These are phyloP conservation scores for Mortierella sp. DNA, from an alignment of 371 early-diverging fungal species.

Conservation along the genomic window DNA sequence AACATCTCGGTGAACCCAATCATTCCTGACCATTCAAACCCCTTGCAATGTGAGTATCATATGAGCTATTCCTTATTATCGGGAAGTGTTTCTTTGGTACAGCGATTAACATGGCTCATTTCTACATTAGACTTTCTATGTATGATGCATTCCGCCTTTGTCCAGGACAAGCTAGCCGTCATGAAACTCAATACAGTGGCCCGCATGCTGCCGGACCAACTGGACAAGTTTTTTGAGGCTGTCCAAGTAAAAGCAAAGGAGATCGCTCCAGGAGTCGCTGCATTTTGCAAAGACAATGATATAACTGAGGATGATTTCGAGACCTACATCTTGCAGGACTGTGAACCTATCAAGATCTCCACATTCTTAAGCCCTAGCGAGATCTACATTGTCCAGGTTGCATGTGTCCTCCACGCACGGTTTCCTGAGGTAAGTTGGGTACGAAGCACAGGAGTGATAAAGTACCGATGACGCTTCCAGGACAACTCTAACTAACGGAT, in stretches of 20 bases:
- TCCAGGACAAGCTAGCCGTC: slow-evolving; percentile 26
- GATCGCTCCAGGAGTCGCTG: slow-evolving; percentile 13
- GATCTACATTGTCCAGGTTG: slow-evolving; percentile 22
- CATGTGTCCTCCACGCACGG: slow-evolving; percentile 19
- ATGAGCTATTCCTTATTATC: no score
- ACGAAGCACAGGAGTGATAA: no score
- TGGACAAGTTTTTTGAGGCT: slow-evolving; percentile 24
- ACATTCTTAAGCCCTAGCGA: slow-evolving; percentile 15
- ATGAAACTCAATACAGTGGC: slow-evolving; percentile 26
- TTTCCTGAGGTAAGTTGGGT: slow-evolving; percentile 31
- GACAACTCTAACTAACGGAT: background rate
- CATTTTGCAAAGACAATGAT: slow-evolving; percentile 7
- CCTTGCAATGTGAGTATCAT: slow-evolving; percentile 31
- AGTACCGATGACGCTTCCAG: no score
- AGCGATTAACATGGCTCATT: background rate
- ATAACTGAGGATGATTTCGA: background rate
- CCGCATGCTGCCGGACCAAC: slow-evolving; percentile 12
- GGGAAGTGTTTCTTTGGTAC: no score
- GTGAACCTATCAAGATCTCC: slow-evolving; percentile 9
- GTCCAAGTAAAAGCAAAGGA: slow-evolving; percentile 15
- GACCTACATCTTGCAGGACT: slow-evolving; percentile 13
- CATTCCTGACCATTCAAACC: slow-evolving; percentile 12
- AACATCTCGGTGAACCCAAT: slow-evolving; percentile 43
- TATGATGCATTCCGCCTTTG: slow-evolving; percentile 27
- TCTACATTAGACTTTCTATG: slow-evolving; percentile 18